These are phyloP conservation scores for Geotrichum carabidarum DNA, from an alignment of 1,139 yeast genomes.

Conservation along the genomic window DNA sequence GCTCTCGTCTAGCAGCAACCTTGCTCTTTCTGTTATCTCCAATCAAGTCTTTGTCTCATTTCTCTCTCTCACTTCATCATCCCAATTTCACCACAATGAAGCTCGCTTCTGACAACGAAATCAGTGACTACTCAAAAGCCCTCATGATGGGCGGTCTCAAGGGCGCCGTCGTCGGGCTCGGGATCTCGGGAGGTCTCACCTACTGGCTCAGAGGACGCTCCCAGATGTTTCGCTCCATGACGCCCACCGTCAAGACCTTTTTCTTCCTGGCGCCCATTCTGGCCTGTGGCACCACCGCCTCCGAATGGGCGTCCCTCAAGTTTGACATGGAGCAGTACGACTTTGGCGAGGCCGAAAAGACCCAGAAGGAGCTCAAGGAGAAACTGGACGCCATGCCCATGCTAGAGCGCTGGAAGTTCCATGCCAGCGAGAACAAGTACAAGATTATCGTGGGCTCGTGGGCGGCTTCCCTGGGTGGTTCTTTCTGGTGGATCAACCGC, in stretches of 20 bases:
- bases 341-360: conserved; percentile 17
- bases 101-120: conserved; percentile 60
- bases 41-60: not conserved
- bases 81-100: conserved; percentile 47
- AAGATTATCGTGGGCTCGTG: conserved; percentile 71
- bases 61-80: not conserved
- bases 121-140: conserved; percentile 55
- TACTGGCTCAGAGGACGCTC: conserved; percentile 25
- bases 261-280: conserved; percentile 32
- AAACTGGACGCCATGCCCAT: conserved; percentile 13
- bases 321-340: conserved; percentile 29
- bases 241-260: conserved; percentile 28
- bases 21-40: too few relatives aligned
- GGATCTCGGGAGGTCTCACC: conserved; percentile 45
- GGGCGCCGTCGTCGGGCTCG: conserved; percentile 56
- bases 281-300: conserved; percentile 32
- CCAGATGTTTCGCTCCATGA: conserved; percentile 22
- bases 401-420: conserved; percentile 12
- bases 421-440: conserved; percentile 53
- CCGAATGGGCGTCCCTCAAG: conserved; percentile 35
- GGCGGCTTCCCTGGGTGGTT: conserved; percentile 83
- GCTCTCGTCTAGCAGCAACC: too few relatives aligned
- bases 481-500: conserved; percentile 70
- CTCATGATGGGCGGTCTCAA: conserved; percentile 57
- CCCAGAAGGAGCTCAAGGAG: conserved; percentile 15